phyloP scores from a whole-genome alignment of 2,329 filamentous ascomycete genomes.

The Aspergillus fructus region DNA sequence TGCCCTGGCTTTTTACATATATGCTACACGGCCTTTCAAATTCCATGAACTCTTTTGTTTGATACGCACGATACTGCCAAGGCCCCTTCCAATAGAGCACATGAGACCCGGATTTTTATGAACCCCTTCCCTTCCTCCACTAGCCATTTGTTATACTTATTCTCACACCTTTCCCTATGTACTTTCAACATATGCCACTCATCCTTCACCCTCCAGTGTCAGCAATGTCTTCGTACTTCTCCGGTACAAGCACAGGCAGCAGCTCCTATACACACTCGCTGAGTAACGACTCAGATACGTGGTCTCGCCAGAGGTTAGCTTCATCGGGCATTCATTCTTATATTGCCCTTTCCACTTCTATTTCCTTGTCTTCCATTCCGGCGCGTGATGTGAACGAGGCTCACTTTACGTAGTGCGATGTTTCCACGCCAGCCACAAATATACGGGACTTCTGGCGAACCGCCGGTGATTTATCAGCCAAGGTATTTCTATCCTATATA shows the following conservation, averaged over 20 bases:
- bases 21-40: conserved; percentile 5
- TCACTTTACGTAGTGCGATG: conserved; percentile 27
- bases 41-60: conserved; percentile 5
- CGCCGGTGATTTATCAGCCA: conserved; percentile 37
- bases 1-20: conserved; percentile 14
- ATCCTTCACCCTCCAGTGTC: conserved; percentile 28
- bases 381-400: conserved; percentile 14
- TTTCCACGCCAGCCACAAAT: conserved; percentile 31
- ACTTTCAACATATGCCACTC: conserved; percentile 30
- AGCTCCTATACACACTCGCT: conserved; percentile 31
- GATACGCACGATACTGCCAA: conserved; percentile 7
- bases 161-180: conserved; percentile 6
- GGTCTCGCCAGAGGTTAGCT: conserved; percentile 39
- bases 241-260: conserved; percentile 27
- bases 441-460: conserved; percentile 28
- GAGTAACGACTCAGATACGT: conserved; percentile 31
- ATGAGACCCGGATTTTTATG: not conserved
- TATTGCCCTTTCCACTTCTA: not conserved
- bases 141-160: conserved; percentile 1
- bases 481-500: conserved; percentile 29
- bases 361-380: not conserved
- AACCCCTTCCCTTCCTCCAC: not conserved
- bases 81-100: not conserved
- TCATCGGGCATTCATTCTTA: conserved; percentile 14
- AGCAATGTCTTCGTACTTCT: conserved; percentile 33